phyloP scores from a whole-genome alignment of 306 rosid genomes.

The Hippophae rhamnoides region DNA sequence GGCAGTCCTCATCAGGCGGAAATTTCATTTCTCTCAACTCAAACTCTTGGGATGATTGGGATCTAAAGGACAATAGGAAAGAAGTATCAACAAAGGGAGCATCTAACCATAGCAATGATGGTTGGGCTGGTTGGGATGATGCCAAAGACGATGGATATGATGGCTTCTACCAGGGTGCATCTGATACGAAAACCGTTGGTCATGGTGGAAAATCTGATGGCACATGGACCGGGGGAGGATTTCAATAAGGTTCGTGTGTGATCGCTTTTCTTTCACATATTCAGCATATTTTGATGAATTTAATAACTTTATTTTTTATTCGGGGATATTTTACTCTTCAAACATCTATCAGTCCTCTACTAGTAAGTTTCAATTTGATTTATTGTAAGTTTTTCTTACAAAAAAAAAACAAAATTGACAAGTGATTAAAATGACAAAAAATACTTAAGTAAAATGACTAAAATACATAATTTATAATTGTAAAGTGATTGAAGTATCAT shows the following conservation, averaged over 20 bases:
- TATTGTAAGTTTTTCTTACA: too few species aligned
- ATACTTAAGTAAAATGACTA: too few species aligned
- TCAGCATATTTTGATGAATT: too few species aligned
- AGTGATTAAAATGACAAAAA: too few species aligned
- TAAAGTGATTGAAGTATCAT: too few species aligned
- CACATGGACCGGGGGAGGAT: slow-evolving; percentile 94
- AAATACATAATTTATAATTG: too few species aligned
- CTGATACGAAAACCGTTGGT: slow-evolving; percentile 46
- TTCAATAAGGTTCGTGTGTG: slow-evolving; percentile 56
- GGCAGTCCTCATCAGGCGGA: slow-evolving; percentile 53
- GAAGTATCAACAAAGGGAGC: slow-evolving; percentile 51
- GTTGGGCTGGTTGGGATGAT: slow-evolving; percentile 99
- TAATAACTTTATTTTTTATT: too few species aligned
- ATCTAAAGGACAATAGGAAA: slow-evolving; percentile 45
- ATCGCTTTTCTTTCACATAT: too few species aligned
- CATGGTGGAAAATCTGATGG: slow-evolving; percentile 58
- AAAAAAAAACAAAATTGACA: too few species aligned
- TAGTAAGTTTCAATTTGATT: too few species aligned
- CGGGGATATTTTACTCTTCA: too few species aligned
- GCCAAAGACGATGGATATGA: slow-evolving; percentile 82
- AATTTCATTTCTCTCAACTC: slow-evolving; percentile 30
- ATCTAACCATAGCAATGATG: slow-evolving; percentile 45
- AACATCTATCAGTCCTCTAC: too few species aligned
- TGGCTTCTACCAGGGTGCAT: slow-evolving; percentile 38
- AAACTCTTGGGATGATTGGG: slow-evolving; percentile 82